Evolutionary conservation across 1,284 basidiomycete species (phyloP).

Genomic region (Papiliotrema flavescens): DNA sequence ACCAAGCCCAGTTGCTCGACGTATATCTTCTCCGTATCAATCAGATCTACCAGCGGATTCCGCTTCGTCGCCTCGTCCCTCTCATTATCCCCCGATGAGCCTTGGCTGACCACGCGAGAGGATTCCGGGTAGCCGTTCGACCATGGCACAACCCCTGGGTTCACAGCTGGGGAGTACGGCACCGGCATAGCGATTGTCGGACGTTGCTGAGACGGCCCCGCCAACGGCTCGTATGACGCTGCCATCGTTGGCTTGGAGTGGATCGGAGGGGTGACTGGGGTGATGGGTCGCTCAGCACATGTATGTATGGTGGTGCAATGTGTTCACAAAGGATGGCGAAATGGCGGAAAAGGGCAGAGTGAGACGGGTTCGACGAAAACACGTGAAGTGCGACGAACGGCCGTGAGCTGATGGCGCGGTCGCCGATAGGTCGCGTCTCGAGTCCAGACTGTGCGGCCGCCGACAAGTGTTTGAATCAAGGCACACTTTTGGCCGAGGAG

Average conservation of each 20-base stretch:
- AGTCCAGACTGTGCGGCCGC: no score
- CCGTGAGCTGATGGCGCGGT: not conserved
- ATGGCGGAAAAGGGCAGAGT: not conserved
- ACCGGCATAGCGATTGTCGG: constrained; percentile 2
- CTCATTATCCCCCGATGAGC: constrained; percentile 3
- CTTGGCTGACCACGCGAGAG: not conserved
- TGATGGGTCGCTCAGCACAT: not conserved
- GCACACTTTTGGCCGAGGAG: not conserved
- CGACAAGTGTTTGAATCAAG: not conserved
- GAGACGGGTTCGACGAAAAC: not conserved
- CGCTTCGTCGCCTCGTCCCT: constrained; percentile 19
- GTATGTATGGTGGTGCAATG: not conserved
- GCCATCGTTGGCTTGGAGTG: constrained; percentile 11
- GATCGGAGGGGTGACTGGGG: no score
- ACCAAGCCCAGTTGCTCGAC: constrained; percentile 87
- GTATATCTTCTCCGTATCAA: constrained; percentile 89
- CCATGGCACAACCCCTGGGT: constrained; percentile 3
- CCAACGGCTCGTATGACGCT: constrained; percentile 8
- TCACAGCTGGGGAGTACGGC: not conserved
- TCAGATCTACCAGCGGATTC: constrained; percentile 86
- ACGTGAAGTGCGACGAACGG: not conserved
- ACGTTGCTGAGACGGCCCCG: constrained; percentile 2
- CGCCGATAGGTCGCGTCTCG: not conserved
- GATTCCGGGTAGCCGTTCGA: not conserved
- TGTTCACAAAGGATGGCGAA: not conserved